Percentiles rank a stretch among this genome's conserved stretches.
Conservation (phyloP, 2,329 filamentous ascomycete species). For the Chrysoporthe puriensis region DNA sequence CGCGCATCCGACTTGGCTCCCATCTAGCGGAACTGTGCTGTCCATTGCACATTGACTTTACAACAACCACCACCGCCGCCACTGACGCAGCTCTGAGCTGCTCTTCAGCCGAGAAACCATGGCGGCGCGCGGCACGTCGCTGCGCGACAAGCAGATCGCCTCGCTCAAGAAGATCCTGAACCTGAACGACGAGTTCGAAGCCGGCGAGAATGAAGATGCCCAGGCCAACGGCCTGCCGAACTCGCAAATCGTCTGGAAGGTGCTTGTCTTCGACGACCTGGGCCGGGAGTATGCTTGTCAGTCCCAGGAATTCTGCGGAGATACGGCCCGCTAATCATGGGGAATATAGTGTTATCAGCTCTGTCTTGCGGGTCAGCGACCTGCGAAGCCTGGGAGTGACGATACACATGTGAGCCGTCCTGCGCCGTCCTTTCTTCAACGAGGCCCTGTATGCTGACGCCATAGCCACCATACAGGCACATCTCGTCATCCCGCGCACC, state of each 20-base stretch:
- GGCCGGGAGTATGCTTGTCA: conserved; percentile 24
- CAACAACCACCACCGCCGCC: conserved; percentile 11
- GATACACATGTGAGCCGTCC: conserved; percentile 76
- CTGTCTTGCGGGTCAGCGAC: conserved; percentile 91
- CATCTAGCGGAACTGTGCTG: conserved; percentile 3
- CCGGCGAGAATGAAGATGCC: conserved; percentile 65
- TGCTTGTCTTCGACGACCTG: conserved; percentile 84
- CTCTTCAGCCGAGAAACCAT: conserved; percentile 38
- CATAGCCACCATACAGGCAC: conserved; percentile 57
- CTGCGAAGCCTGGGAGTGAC: conserved; percentile 92
- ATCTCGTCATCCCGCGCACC: conserved; percentile 80
- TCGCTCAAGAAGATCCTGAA: conserved; percentile 96
- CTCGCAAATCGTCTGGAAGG: conserved; percentile 92
- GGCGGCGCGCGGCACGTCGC: conserved; percentile 50
- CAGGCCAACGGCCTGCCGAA: conserved; percentile 68
- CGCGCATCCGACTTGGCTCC: background rate
- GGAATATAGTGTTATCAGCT: conserved; percentile 77
- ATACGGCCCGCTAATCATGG: conserved; percentile 14
- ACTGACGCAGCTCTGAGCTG: conserved; percentile 19
- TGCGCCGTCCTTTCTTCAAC: background rate
- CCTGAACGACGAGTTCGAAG: conserved; percentile 74
- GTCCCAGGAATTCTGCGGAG: background rate
- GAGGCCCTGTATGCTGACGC: conserved; percentile 2
- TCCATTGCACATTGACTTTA: conserved; percentile 17
- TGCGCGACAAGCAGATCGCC: conserved; percentile 66